phyloP scores from a whole-genome alignment of 225 moss, liverwort and hornwort genomes.

The Sphagnum tenellum region DNA sequence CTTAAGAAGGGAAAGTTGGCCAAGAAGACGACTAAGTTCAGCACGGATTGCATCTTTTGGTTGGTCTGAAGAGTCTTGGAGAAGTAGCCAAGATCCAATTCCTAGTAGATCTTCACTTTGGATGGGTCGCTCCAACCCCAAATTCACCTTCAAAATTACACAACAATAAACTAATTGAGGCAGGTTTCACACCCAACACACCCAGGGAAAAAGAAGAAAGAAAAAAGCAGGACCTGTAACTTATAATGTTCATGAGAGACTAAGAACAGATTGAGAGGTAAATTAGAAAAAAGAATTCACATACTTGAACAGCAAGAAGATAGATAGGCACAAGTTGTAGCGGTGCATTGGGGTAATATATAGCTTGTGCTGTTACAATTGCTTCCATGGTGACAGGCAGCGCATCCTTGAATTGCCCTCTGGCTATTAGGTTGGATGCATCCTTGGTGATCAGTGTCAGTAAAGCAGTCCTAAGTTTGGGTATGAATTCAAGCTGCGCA shows the following conservation, averaged over 20 bases:
- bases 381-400: slow-evolving; percentile 77
- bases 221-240: too few relatives aligned
- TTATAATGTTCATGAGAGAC: too few relatives aligned
- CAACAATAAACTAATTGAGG: too few relatives aligned
- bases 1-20: slow-evolving; percentile 70
- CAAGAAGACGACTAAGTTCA: slow-evolving; percentile 68
- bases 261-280: too few relatives aligned
- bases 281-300: neutral
- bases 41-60: slow-evolving; percentile 45
- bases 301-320: slow-evolving; percentile 76
- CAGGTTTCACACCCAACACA: too few relatives aligned
- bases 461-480: slow-evolving; percentile 41
- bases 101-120: slow-evolving; percentile 77
- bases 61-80: slow-evolving; percentile 39
- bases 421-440: slow-evolving; percentile 32
- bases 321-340: slow-evolving; percentile 64
- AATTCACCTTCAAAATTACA: slow-evolving; percentile 42
- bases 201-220: too few relatives aligned
- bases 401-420: slow-evolving; percentile 53
- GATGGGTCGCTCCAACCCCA: slow-evolving; percentile 52
- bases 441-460: slow-evolving; percentile 49
- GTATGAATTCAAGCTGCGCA: slow-evolving; percentile 52
- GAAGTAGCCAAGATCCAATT: slow-evolving; percentile 76
- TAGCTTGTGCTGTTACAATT: slow-evolving; percentile 43
- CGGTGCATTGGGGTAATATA: slow-evolving; percentile 62